Evolutionary conservation across 352 stramenopile species (phyloP).

Genomic region (Phytopythium boreale): DNA sequence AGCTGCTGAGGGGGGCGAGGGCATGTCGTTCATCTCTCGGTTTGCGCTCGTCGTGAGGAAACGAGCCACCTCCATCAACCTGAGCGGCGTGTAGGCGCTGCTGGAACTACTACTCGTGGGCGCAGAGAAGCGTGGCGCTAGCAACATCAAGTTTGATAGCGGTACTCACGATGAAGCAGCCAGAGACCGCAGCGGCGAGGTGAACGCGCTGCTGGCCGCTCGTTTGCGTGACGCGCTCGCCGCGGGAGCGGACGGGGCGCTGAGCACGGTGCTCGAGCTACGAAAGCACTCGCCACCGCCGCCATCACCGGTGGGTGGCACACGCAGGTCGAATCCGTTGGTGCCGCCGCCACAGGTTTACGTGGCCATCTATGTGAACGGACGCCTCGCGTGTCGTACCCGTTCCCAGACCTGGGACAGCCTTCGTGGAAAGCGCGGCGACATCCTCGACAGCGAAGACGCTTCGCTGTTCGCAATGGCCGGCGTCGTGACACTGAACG

Average conservation of each 20-base stretch:
- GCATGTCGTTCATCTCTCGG: background rate
- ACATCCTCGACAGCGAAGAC: background rate
- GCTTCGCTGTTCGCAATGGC: background rate
- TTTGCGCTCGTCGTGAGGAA: background rate
- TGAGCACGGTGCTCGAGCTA: slow-evolving; percentile 23
- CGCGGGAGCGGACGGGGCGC: background rate
- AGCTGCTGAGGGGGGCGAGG: background rate
- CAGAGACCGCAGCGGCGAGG: slow-evolving; percentile 13
- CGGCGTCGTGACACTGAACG: slow-evolving; percentile 42
- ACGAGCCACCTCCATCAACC: slow-evolving; percentile 27
- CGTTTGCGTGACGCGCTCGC: background rate
- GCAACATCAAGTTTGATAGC: background rate
- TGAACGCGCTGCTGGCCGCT: slow-evolving; percentile 14
- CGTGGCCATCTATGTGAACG: slow-evolving; percentile 37
- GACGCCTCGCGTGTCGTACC: slow-evolving; percentile 33
- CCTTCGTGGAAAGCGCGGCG: background rate
- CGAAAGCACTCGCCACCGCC: background rate
- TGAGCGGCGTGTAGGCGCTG: slow-evolving; percentile 36
- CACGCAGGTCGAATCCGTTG: background rate
- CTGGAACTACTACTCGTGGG: slow-evolving; percentile 21
- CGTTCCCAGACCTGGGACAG: slow-evolving; percentile 17
- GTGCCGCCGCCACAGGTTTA: slow-evolving; percentile 21
- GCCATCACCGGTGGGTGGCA: background rate
- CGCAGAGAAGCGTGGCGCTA: no score
- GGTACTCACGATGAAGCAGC: background rate